A percentile compares a stretch with the other conserved stretches of the same genome.
Evolutionary conservation across 1,139 yeast species (phyloP).

Genomic region (Yamadazyma oceani): DNA sequence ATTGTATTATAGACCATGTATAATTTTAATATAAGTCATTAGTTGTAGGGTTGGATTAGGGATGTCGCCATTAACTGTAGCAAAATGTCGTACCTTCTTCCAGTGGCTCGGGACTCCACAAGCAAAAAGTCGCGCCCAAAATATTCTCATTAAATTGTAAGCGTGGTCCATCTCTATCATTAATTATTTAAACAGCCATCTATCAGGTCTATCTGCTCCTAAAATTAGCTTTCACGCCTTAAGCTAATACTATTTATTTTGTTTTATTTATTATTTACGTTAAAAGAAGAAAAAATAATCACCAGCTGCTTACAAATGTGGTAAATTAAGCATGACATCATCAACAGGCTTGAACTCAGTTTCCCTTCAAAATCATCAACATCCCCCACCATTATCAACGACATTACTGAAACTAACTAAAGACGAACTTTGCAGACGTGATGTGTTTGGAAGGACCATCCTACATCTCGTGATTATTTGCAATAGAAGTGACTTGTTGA

Average conservation of each 20-base stretch:
- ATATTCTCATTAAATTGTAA: no score
- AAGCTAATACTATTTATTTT: no score
- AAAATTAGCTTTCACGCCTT: no score
- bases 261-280: background rate
- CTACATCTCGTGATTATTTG: conserved; percentile 57
- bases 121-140: no score
- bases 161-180: no score
- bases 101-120: no score
- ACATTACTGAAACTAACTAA: conserved; percentile 34
- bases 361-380: background rate
- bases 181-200: no score
- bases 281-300: background rate
- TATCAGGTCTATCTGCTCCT: no score
- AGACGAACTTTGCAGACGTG: conserved; percentile 52
- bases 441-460: conserved; percentile 72
- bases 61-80: background rate
- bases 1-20: background rate
- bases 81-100: no score
- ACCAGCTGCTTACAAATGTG: background rate
- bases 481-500: conserved; percentile 50
- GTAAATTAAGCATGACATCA: background rate
- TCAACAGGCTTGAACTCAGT: conserved; percentile 2
- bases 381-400: conserved; percentile 10
- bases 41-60: background rate
- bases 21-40: background rate